Evolutionary conservation across 495 filamentous ascomycete species (phyloP).

Genomic region (Staphylotrichum tortipilum): DNA sequence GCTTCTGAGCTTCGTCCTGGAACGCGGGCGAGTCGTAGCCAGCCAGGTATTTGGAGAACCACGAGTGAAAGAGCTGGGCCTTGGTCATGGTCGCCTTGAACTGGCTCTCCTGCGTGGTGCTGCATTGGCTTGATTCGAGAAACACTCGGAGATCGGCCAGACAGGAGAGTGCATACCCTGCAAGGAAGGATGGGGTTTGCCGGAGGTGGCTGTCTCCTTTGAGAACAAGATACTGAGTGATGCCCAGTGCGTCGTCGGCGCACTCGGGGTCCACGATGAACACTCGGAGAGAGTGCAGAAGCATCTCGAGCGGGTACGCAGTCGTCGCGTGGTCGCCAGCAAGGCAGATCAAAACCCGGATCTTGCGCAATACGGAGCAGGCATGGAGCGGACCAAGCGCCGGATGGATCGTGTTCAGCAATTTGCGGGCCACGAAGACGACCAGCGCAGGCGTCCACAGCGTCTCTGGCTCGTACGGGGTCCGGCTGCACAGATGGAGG

Average conservation of each 20-base stretch:
- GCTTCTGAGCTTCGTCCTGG: slow-evolving; percentile 32
- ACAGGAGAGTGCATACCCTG: slow-evolving; percentile 66
- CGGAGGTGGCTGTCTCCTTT: slow-evolving; percentile 57
- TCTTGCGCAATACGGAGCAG: slow-evolving; percentile 76
- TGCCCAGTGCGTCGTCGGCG: slow-evolving; percentile 82
- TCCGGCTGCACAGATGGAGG: slow-evolving; percentile 63
- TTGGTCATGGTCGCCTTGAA: slow-evolving; percentile 60
- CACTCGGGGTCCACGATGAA: slow-evolving; percentile 76
- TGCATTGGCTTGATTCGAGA: slow-evolving; percentile 55
- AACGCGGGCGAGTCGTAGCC: slow-evolving; percentile 45
- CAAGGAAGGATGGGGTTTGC: slow-evolving; percentile 61
- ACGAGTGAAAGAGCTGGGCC: slow-evolving; percentile 56
- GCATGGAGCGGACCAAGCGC: slow-evolving; percentile 80
- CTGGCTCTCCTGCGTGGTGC: slow-evolving; percentile 67
- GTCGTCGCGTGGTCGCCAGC: slow-evolving; percentile 60
- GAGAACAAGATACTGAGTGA: slow-evolving; percentile 76
- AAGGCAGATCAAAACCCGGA: slow-evolving; percentile 71
- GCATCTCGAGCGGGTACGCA: slow-evolving; percentile 87
- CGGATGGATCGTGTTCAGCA: slow-evolving; percentile 75
- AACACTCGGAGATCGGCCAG: slow-evolving; percentile 68
- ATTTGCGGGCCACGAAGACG: slow-evolving; percentile 63
- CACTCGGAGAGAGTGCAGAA: slow-evolving; percentile 68
- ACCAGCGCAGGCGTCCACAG: slow-evolving; percentile 74
- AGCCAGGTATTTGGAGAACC: slow-evolving; percentile 58
- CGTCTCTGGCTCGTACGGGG: slow-evolving; percentile 49